Evolutionary conservation across 116 monocot species (phyloP), one percentile per base, ranked within the genome.

Genomic region (Papilionanthe hybrid): DNA sequence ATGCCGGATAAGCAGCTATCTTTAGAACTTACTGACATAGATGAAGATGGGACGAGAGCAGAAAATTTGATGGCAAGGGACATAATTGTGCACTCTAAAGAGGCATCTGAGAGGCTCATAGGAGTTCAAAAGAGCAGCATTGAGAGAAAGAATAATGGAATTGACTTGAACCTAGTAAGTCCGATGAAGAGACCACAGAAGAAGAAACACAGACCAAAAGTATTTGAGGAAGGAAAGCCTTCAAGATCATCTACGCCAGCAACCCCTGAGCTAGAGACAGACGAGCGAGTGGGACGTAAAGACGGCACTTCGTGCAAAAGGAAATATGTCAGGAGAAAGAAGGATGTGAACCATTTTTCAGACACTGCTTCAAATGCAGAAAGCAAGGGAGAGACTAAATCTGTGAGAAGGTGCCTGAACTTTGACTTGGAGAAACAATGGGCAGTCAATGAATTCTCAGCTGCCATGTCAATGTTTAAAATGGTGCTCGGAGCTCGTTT

Each of bases 131-230:
- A 19, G 27, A 44, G 73, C 73, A 43, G 44, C 73, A 45, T 11
- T 25, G 44, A 67, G n/a, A 47, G 48, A 74, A 84, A 87, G 49
- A 86, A 82, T 30, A 79, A 85, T 55, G 91, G 77, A 1, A 90
- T 88, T 50, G 89, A 90, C 79, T 75, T 89, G 58, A 91, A 91
- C 68, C 0, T 44, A 1, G 88, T 83, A 60, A 92, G 89, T 71
- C 90, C 89, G 9, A 83, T 56, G 10, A 85, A 83, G 72, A 91
- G 87, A 75, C 55, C 81, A 0, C 87, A 77, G 72, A 88, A 83
- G 79, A 97, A 84, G 77, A 94, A 94, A 55, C 85, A 88, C 79
- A 87, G 84, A 78, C 97, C 97, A 1, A 97, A 97, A 86, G 97
- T 97, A 49, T 73, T 94, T 55, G 71, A 44, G 77, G 91, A 94